Base-by-base conservation (phyloP, 225 moss, liverwort and hornwort genomes). In the Pleurozium schreberi region DNA sequence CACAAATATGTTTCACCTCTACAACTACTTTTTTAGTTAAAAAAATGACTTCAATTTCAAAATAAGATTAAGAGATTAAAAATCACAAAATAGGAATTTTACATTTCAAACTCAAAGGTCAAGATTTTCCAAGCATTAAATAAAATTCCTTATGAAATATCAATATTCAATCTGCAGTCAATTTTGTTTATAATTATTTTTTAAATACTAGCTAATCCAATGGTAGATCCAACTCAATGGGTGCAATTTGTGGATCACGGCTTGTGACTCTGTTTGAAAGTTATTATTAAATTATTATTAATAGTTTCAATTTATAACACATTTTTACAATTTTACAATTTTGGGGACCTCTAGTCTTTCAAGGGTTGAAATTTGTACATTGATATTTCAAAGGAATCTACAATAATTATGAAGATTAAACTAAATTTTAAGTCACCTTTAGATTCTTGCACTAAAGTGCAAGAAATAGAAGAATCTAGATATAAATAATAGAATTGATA, bases 291-390 rank as follows among this genome's bases (percentile, higher is more conserved):
- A 15, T 79, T 38, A 11, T 18, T 26, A 53, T 16, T 55, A 10
- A 7, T 7, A 26, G 2, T n/a, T 79, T 18, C 16, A 79, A 50
- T 53, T 11, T 12, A 79, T 2, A 57, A 38, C 10, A 16, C 8
- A n/a, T n/a, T 25, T 38, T 57, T 1, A n/a, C 1, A 26, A 3
- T 78, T 26, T 80, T 27, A 80, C 40, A 58, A 55, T 57, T n/a
- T 36, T 0, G 1, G 53, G 1, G 22, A 53, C 2, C 6, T 2
- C 15, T 76, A 76, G 52, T 55, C 4, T 0, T 38, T 9, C 3
- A 55, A 77, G 55, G 5, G 1, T 38, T 25, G 15, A 38, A 38
- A 85, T 55, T 78, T 88, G 33, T 64, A 33, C 45, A 36, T 43
- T 62, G 62, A 49, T 31, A 55, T 53, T 11, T 50, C 17, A 68